Evolutionary conservation across 2,329 filamentous ascomycete species (phyloP).

Genomic region (Pestalotiopsis sp.): DNA sequence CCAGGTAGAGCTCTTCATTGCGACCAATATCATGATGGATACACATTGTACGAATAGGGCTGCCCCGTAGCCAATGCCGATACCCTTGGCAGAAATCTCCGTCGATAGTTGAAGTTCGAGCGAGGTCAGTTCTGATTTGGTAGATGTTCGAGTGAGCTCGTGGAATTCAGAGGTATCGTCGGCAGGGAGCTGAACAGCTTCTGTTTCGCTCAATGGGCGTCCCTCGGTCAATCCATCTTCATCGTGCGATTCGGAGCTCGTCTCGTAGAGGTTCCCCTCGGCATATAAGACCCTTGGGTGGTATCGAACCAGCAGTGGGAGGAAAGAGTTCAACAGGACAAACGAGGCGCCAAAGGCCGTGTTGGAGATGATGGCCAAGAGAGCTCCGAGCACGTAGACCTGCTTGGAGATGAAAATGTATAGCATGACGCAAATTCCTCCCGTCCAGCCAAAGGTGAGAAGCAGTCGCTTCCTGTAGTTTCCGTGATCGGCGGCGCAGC

Average conservation of each 20-base stretch:
- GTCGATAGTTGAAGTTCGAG: conserved; percentile 81
- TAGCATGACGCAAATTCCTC: conserved; percentile 82
- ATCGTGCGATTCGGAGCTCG: conserved; percentile 33
- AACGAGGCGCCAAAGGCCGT: conserved; percentile 95
- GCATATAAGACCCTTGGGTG: conserved; percentile 59
- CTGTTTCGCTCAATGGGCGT: conserved; percentile 41
- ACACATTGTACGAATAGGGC: conserved; percentile 83
- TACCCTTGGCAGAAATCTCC: conserved; percentile 87
- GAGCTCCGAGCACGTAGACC: conserved; percentile 77
- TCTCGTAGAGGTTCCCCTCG: conserved; percentile 29
- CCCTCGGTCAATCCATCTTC: conserved; percentile 29
- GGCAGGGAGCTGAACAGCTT: conserved; percentile 48
- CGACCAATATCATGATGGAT: conserved; percentile 75
- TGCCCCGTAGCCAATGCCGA: conserved; percentile 91
- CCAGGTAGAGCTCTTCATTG: conserved; percentile 77
- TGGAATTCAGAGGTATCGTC: conserved; percentile 30
- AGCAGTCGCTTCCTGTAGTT: conserved; percentile 88
- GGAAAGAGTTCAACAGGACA: conserved; percentile 91
- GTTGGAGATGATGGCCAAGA: conserved; percentile 89
- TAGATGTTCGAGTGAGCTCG: conserved; percentile 40
- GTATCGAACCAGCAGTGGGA: conserved; percentile 87
- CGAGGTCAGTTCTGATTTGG: conserved; percentile 56
- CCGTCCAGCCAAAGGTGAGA: conserved; percentile 80
- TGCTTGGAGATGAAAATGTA: conserved; percentile 79
- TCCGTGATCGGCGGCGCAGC: conserved; percentile 92